Percentiles rank a stretch among this genome's conserved stretches.
Conservation (phyloP, 2,329 filamentous ascomycete genomes). For the Aureobasidium lini region DNA sequence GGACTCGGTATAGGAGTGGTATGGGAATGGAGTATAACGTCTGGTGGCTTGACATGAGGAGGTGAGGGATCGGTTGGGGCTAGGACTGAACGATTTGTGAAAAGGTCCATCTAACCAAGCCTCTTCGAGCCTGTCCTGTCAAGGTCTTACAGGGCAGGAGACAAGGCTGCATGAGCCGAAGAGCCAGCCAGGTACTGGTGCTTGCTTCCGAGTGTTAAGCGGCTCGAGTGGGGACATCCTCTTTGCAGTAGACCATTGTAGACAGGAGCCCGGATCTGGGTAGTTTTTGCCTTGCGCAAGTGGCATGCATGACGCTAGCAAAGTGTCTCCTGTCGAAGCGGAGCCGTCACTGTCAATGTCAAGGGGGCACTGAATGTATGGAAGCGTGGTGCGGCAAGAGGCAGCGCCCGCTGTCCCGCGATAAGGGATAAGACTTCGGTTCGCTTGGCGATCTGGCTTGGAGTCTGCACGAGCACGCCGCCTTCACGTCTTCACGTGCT, state of each 20-base stretch:
- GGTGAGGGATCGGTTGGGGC: slow-evolving; percentile 2
- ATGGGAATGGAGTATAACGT: slow-evolving; percentile 5
- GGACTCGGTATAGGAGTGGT: slow-evolving; percentile 7
- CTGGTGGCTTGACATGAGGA: background rate
- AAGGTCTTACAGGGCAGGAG: slow-evolving; percentile 1
- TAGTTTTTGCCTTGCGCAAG: background rate
- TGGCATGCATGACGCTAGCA: slow-evolving; percentile 10
- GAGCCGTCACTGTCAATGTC: slow-evolving; percentile 6
- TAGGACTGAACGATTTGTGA: background rate
- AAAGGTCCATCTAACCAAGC: background rate
- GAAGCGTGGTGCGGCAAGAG: slow-evolving; percentile 12
- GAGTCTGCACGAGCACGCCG: background rate
- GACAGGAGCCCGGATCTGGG: slow-evolving; percentile 9
- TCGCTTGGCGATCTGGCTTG: slow-evolving; percentile 1
- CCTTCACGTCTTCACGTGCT: slow-evolving; percentile 6
- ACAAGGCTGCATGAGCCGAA: slow-evolving; percentile 5
- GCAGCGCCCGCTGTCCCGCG: slow-evolving; percentile 13
- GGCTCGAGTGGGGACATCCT: background rate
- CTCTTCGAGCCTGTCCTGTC: background rate
- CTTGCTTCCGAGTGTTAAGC: slow-evolving; percentile 3
- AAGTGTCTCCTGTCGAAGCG: slow-evolving; percentile 14
- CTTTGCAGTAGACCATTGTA: background rate
- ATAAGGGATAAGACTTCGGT: slow-evolving; percentile 14
- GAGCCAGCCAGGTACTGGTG: background rate
- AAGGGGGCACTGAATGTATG: background rate